phyloP scores from a whole-genome alignment of 192 early-diverging fungal genomes.

The Thoreauomyces humboldtii region DNA sequence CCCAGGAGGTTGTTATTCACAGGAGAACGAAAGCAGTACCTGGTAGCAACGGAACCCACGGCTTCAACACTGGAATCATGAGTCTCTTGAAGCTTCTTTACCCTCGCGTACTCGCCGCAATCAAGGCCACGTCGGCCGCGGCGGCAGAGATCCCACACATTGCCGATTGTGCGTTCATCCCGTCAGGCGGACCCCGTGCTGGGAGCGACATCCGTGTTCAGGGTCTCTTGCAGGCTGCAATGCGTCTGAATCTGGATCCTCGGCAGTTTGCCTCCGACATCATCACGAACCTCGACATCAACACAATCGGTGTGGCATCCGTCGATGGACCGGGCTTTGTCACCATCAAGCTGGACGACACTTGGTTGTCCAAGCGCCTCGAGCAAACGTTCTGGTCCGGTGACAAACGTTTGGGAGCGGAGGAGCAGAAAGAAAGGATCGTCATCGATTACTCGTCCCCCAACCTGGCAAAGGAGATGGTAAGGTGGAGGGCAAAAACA shows the following conservation, averaged over 20 bases:
- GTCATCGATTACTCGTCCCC: conserved; percentile 94
- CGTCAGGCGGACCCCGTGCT: not conserved
- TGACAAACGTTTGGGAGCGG: conserved; percentile 30
- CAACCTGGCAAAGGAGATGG: conserved; percentile 90
- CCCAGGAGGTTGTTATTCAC: too few relatives aligned
- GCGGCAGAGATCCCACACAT: conserved; percentile 16
- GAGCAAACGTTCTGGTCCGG: not conserved
- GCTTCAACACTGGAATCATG: too few relatives aligned
- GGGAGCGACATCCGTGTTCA: conserved; percentile 20
- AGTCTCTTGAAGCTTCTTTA: conserved; percentile 18
- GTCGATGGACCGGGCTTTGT: conserved; percentile 30
- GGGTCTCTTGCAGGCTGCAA: conserved; percentile 18
- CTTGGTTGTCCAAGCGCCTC: conserved; percentile 8
- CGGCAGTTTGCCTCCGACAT: conserved; percentile 6
- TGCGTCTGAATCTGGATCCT: conserved; percentile 23
- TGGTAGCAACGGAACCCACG: too few relatives aligned
- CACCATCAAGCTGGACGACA: conserved; percentile 13
- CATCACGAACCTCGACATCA: conserved; percentile 9
- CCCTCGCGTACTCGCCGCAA: conserved; percentile 24
- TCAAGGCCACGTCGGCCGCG: conserved; percentile 14
- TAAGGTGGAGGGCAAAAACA: too few relatives aligned
- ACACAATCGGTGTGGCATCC: conserved; percentile 5
- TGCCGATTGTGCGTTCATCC: conserved; percentile 3
- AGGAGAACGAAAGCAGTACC: too few relatives aligned
- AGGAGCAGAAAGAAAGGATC: conserved; percentile 55